Percentiles rank a stretch among this genome's conserved stretches.
Evolutionary conservation across 2,329 filamentous ascomycete genomes (phyloP).

Genomic region (Fusarium globosum): DNA sequence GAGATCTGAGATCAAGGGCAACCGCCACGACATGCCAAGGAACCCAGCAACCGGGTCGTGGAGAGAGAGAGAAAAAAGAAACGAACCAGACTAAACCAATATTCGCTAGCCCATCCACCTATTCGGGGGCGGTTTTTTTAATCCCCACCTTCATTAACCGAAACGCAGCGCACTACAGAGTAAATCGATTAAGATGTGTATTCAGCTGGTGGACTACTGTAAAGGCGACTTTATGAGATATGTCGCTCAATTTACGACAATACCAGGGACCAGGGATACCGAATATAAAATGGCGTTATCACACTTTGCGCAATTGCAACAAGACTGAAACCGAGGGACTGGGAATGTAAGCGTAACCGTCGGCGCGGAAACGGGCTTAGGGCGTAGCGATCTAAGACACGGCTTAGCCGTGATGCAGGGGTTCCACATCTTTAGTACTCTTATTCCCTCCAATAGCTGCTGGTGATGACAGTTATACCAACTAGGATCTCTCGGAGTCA

Average conservation of each 20-base stretch:
- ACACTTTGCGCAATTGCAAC: neutral
- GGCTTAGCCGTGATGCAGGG: neutral
- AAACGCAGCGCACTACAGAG: neutral
- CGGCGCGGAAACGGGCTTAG: neutral
- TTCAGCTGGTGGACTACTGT: neutral
- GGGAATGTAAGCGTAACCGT: neutral
- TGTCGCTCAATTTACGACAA: neutral
- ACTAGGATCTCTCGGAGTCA: neutral
- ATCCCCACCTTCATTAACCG: neutral
- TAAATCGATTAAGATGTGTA: neutral
- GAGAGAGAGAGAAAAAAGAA: neutral
- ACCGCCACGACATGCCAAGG: neutral
- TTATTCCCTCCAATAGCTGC: neutral
- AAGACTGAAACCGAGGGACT: neutral
- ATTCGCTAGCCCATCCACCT: neutral
- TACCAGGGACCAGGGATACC: no score
- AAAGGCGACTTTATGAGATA: neutral
- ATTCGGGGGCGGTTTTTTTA: neutral
- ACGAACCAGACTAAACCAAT: neutral
- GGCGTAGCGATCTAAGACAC: neutral
- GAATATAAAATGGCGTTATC: neutral
- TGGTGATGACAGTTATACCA: neutral
- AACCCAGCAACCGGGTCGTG: neutral
- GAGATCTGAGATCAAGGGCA: neutral
- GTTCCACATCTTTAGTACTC: neutral